Evolutionary conservation across 1,139 yeast species (phyloP).

Genomic region (Taphrina confusa): DNA sequence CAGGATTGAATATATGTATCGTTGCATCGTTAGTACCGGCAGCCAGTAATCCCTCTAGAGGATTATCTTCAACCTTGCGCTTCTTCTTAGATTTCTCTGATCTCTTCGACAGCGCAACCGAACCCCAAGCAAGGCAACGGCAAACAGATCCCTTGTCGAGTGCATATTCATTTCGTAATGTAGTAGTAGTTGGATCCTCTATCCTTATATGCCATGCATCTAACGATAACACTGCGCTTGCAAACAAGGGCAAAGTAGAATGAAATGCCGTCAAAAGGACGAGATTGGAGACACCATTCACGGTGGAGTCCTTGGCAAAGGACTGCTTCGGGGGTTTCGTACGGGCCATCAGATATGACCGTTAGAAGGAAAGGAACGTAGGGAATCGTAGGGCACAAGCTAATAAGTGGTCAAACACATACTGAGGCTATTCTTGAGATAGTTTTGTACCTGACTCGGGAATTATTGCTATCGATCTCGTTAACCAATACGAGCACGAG

Average conservation of each 20-base stretch:
- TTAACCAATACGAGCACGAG: too few species aligned
- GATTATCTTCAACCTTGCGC: constrained; percentile 43
- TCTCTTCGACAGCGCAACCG: constrained; percentile 40
- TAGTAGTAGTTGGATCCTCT: constrained; percentile 59
- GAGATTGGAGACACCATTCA: not conserved
- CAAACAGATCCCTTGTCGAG: constrained; percentile 60
- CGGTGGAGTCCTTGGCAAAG: constrained; percentile 27
- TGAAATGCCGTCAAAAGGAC: constrained; percentile 50
- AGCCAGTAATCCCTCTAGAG: constrained; percentile 54
- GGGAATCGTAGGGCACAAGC: too few species aligned
- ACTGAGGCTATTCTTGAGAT: constrained; percentile 2
- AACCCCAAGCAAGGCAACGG: constrained; percentile 61
- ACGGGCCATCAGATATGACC: constrained; percentile 22
- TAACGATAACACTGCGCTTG: constrained; percentile 67
- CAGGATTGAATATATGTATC: constrained; percentile 67
- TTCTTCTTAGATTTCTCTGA: constrained; percentile 45
- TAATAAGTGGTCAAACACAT: not conserved
- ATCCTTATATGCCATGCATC: constrained; percentile 68
- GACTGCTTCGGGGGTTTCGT: constrained; percentile 34
- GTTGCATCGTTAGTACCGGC: constrained; percentile 69
- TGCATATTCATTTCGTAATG: constrained; percentile 50
- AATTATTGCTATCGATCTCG: constrained; percentile 7
- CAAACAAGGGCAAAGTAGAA: constrained; percentile 60
- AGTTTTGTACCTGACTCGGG: constrained; percentile 11
- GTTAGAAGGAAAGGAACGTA: too few species aligned